Evolutionary conservation across 495 filamentous ascomycete species (phyloP), one percentile per base, ranked within the genome.

Genomic region (Venustampulla echinocandica): DNA sequence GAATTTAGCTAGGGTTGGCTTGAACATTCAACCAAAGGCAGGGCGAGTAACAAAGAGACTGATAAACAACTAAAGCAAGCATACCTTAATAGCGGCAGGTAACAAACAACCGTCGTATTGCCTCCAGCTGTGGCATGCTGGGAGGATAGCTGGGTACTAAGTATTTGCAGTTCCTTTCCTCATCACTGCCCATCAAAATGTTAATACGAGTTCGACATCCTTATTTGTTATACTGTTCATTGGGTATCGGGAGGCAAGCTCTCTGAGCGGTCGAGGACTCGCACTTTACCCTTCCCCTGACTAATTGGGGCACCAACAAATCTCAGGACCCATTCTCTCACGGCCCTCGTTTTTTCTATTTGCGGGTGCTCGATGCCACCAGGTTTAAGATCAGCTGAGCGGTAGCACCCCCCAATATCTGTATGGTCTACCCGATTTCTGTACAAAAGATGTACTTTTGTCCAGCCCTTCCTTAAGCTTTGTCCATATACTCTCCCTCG

Each of bases 401-500:
- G 71, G 43, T 71, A 59, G n/a, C 68, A 70, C 4, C 68, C 68
- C n/a, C 50, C 50, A 11, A 40, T 24, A 37, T 73, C 71, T 10
- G 22, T 50, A 23, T 50, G 60, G 30, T 73, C 69, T 7, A 76
- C 54, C 27, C 55, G 62, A 25, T 59, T 56, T 28, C 74, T 60
- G 52, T 80, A 75, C 14, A 95, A 68, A 24, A 95, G 64, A 51
- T 86, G 71, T 11, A 92, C 65, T 47, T 72, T 77, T 9, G 88
- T 92, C 44, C 82, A 69, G 25, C 79, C 79, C 58, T 75, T 76
- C 30, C 83, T 68, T 44, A 92, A 64, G 52, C 79, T 81, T 47
- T 84, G 82, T 15, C 87, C 89, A 58, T 90, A 84, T 1, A 93
- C 87, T 57, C 74, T 78, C 17, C 79, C 76, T 41, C 68, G 72